Conservation (phyloP, 257 asterid species). For the Primulina eburnea region DNA sequence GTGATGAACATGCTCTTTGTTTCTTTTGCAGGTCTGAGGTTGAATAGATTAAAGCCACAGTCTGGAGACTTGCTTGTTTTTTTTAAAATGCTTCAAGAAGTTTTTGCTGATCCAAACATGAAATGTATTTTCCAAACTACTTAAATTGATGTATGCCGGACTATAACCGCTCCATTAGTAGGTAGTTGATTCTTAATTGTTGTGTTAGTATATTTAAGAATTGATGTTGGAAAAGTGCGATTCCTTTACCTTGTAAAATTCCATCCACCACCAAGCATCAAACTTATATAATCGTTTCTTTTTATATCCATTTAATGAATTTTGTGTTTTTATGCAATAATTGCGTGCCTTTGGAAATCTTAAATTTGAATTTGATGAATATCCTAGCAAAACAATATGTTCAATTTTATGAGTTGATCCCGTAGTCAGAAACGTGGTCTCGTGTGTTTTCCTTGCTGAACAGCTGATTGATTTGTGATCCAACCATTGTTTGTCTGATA, state of each 20-base stretch:
- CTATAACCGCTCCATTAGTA: conserved; percentile 52
- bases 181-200: conserved; percentile 50
- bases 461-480: conserved; percentile 19
- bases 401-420: conserved; percentile 13
- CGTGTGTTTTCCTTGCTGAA: conserved; percentile 6
- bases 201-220: conserved; percentile 25
- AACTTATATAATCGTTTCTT: neutral
- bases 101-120: conserved; percentile 48
- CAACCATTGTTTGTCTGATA: conserved; percentile 22
- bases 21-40: conserved; percentile 72
- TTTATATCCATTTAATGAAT: neutral
- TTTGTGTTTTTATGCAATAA: conserved; percentile 7
- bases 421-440: conserved; percentile 14
- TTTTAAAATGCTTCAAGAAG: conserved; percentile 38
- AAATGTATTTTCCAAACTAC: conserved; percentile 52
- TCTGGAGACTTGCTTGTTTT: conserved; percentile 48
- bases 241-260: conserved; percentile 26
- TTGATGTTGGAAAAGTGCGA: conserved; percentile 22
- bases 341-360: conserved; percentile 4
- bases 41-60: conserved; percentile 33
- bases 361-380: neutral
- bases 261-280: conserved; percentile 21
- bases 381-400: conserved; percentile 15
- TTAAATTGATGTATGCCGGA: conserved; percentile 61
- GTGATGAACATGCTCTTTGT: conserved; percentile 45